Evolutionary conservation across 2,329 filamentous ascomycete species (phyloP).

Genomic region (Colletotrichum liriopes): DNA sequence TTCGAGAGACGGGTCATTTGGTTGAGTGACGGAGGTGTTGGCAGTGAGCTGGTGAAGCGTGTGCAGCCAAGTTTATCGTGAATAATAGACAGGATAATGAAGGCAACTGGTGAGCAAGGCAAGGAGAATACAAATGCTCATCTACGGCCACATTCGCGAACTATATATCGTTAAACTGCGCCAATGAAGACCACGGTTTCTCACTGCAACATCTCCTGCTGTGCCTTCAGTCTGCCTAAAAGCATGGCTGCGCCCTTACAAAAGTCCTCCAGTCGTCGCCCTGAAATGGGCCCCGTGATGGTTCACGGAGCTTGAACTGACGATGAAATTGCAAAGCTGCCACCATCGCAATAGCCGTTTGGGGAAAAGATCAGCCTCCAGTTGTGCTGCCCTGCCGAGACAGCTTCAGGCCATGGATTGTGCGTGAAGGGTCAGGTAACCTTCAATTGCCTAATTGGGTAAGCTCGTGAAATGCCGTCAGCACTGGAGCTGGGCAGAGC

Average conservation of each 20-base stretch:
- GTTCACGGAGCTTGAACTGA: neutral
- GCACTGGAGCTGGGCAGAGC: neutral
- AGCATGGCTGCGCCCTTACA: neutral
- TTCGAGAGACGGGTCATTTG: neutral
- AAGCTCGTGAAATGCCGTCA: neutral
- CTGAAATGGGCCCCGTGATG: too few relatives aligned
- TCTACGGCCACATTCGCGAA: neutral
- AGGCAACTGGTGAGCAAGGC: neutral
- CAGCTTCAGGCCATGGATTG: neutral
- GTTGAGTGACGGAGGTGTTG: neutral
- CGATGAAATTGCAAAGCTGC: neutral
- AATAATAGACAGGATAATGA: neutral
- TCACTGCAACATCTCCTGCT: neutral
- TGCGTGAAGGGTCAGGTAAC: neutral
- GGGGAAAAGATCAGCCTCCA: neutral
- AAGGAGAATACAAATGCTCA: neutral
- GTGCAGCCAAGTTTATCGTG: neutral
- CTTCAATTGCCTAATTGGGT: neutral
- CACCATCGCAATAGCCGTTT: neutral
- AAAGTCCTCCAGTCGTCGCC: neutral
- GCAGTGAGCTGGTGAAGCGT: neutral
- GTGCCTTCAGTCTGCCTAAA: neutral
- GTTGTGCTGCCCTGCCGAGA: neutral
- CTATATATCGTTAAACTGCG: neutral
- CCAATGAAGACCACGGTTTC: neutral